Base-by-base conservation (phyloP, 228 moss, liverwort and hornwort species). In the Sphagnum magellanicum region DNA sequence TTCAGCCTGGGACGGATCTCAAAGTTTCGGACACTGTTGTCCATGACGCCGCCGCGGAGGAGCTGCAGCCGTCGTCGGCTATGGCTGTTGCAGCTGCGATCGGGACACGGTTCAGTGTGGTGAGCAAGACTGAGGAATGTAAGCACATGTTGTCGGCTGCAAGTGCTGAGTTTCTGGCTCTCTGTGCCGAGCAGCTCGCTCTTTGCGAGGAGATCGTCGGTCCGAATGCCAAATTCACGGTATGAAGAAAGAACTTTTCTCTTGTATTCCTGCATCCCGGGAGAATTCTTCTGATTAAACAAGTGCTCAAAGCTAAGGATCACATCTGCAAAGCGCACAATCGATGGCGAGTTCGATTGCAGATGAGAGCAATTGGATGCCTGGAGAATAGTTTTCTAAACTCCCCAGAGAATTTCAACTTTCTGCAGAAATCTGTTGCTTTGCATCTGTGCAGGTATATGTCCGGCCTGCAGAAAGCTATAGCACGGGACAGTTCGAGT, bases 391-490 rank as follows among this genome's bases (percentile, higher is more conserved):
- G 32, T 32, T 32, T 32, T 32, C 32, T 32, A 32, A 3, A 32
- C 32, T 32, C 32, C 32, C 32, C 32, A 32, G 32, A 32, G 32
- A 32, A 32, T 32, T 32, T 32, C 32, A 32, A 32, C 32, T 32
- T 32, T 32, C 1, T 32, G 32, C 32, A 32, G 32, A 32, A 32
- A 32, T 32, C 32, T 32, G 32, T 32, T 32, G 32, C 32, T 32
- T 3, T 32, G 32, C 32, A 55, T 55, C 12, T 65, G 68, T 82
- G 76, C 88, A 94, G 94, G 84, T 94, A 50, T 94, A 88, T 63
- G 80, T 91, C 51, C 83, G 94, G 68, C 91, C 94, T 67, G 94
- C 86, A 52, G 91, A 91, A 81, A 91, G 94, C 76, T 94, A 94
- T 78, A 85, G 91, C 60, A 86, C 89, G 16, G 91, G 94, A 63